phyloP scores from a whole-genome alignment of 306 rosid genomes.

The Mimosa bimucronata region DNA sequence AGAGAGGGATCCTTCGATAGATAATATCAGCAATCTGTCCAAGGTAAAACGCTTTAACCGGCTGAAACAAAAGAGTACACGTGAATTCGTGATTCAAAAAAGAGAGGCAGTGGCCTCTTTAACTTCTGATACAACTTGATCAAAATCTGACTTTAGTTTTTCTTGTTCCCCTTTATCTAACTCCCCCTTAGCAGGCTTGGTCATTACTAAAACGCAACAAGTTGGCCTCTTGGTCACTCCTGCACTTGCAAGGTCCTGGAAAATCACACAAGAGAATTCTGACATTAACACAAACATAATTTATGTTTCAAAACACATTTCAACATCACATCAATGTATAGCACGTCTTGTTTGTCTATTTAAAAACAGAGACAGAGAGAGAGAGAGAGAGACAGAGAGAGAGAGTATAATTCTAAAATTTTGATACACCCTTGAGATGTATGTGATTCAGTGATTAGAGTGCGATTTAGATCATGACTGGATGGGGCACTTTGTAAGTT shows the following conservation, averaged over 20 bases:
- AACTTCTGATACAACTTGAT: constrained; percentile 70
- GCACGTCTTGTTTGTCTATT: not conserved
- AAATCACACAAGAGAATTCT: not conserved
- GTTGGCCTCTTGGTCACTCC: constrained; percentile 99
- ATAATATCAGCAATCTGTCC: constrained; percentile 15
- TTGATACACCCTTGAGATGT: not conserved
- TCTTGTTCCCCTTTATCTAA: constrained; percentile 65
- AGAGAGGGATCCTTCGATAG: constrained; percentile 19
- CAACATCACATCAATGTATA: not conserved
- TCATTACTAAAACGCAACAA: constrained; percentile 81
- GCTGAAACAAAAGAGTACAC: constrained; percentile 20
- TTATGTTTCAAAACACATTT: not conserved
- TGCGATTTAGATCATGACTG: not conserved
- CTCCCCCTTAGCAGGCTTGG: constrained; percentile 86
- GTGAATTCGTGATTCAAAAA: constrained; percentile 49
- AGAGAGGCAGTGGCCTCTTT: constrained; percentile 59
- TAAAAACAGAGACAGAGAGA: not conserved
- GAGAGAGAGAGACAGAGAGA: not conserved
- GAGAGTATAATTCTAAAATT: not conserved
- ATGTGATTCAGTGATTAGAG: not conserved
- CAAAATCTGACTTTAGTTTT: constrained; percentile 69
- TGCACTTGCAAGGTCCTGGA: constrained; percentile 91
- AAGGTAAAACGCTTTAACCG: constrained; percentile 27
- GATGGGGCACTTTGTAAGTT: not conserved
- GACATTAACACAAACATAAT: not conserved